Percentiles rank a stretch among this genome's conserved stretches.
Conservation (phyloP, 129 eudicot genomes). For the Rutidosis leptorrhynchoides region DNA sequence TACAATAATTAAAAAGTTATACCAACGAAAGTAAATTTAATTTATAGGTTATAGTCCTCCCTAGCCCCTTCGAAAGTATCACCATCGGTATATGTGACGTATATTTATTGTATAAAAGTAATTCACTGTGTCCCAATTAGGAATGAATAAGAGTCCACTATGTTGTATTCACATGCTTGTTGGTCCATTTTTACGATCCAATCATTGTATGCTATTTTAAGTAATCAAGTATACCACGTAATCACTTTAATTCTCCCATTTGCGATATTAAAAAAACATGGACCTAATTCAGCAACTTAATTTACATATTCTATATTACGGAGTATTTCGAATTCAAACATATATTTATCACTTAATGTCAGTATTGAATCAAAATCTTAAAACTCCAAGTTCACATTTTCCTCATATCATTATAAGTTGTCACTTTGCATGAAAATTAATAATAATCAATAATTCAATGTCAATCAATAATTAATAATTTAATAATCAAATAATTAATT, state of each 20-base stretch:
- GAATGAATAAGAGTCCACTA: not conserved
- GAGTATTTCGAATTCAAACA: too few species aligned
- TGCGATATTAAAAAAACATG: not conserved
- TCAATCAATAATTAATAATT: not conserved
- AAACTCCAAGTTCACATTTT: too few species aligned
- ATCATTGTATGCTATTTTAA: not conserved
- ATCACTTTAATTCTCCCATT: slow-evolving; percentile 8
- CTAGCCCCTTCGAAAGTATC: too few species aligned
- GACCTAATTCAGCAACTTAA: not conserved
- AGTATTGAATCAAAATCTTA: too few species aligned
- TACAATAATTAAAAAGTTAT: too few species aligned
- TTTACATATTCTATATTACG: not conserved
- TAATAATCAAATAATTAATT: too few species aligned
- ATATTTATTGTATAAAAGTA: not conserved
- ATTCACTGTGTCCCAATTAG: not conserved
- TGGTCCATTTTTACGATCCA: not conserved
- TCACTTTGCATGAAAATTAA: not conserved
- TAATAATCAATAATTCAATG: not conserved
- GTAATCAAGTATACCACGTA: not conserved
- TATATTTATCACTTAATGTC: too few species aligned
- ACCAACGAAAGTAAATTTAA: too few species aligned
- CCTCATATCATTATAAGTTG: not conserved
- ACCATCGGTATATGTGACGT: too few species aligned
- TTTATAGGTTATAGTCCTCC: too few species aligned
- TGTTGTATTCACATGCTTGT: not conserved